Evolutionary conservation across 2,329 filamentous ascomycete species (phyloP).

Genomic region (Trichoderma oligosporum): DNA sequence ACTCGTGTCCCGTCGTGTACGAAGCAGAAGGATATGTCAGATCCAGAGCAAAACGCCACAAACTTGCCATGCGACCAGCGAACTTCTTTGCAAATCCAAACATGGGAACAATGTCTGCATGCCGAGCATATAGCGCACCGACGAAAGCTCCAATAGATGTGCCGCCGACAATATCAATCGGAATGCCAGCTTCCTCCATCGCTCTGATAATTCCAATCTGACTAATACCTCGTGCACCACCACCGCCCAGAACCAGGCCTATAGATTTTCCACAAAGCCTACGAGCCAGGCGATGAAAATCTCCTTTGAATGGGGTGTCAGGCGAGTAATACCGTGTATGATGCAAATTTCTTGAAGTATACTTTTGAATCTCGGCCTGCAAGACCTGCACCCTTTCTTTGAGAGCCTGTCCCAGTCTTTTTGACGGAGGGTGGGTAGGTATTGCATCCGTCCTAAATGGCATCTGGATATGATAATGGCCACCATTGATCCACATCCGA

Average conservation of each 20-base stretch:
- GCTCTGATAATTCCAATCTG: constrained; percentile 93
- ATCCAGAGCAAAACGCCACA: constrained; percentile 97
- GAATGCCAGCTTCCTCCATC: constrained; percentile 92
- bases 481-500: constrained; percentile 95
- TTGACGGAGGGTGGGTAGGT: constrained; percentile 69
- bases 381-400: constrained; percentile 92
- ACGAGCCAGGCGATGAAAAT: constrained; percentile 89
- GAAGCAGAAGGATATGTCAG: constrained; percentile 94
- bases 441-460: constrained; percentile 72
- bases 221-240: constrained; percentile 85
- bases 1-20: constrained; percentile 97
- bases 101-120: constrained; percentile 95
- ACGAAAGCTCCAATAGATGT: constrained; percentile 97
- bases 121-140: constrained; percentile 88
- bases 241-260: constrained; percentile 88
- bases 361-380: constrained; percentile 97
- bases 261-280: constrained; percentile 91
- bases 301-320: constrained; percentile 89
- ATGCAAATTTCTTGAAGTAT: constrained; percentile 87
- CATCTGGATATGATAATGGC: constrained; percentile 98
- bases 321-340: constrained; percentile 86
- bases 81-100: constrained; percentile 97
- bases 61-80: constrained; percentile 94
- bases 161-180: constrained; percentile 90
- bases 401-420: constrained; percentile 76